Evolutionary conservation across 306 rosid genomes (phyloP).

Genomic region (Spatholobus suberectus): DNA sequence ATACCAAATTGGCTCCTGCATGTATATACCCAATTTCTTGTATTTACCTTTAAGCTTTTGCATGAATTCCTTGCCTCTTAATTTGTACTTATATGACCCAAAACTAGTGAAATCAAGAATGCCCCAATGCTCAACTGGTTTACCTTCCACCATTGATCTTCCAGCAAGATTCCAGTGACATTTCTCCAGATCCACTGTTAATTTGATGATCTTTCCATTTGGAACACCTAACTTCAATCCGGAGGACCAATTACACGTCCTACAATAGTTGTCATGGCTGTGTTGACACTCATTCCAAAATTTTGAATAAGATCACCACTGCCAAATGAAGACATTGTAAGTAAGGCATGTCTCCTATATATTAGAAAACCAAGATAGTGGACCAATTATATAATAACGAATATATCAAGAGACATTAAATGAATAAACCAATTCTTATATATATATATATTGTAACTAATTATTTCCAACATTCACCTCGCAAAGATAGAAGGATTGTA

Average conservation of each 20-base stretch:
- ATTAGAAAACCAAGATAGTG: neutral
- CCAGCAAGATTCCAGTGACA: slow-evolving; percentile 78
- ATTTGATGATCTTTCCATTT: slow-evolving; percentile 50
- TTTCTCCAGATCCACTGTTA: slow-evolving; percentile 62
- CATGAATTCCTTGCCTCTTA: slow-evolving; percentile 50
- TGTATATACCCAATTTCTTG: slow-evolving; percentile 61
- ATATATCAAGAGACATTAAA: neutral
- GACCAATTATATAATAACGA: slow-evolving; percentile 12
- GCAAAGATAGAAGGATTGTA: slow-evolving; percentile 5
- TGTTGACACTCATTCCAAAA: slow-evolving; percentile 69
- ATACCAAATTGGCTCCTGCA: slow-evolving; percentile 57
- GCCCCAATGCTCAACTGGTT: slow-evolving; percentile 64
- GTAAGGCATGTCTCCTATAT: slow-evolving; percentile 16
- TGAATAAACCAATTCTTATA: slow-evolving; percentile 20
- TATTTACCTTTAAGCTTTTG: slow-evolving; percentile 54
- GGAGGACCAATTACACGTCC: slow-evolving; percentile 84
- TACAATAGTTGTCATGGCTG: slow-evolving; percentile 56
- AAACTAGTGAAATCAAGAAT: slow-evolving; percentile 61
- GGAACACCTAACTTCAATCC: slow-evolving; percentile 62
- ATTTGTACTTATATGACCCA: neutral
- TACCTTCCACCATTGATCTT: slow-evolving; percentile 66
- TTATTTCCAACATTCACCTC: neutral
- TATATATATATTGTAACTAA: slow-evolving; percentile 12
- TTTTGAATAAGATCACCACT: slow-evolving; percentile 62
- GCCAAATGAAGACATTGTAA: slow-evolving; percentile 33